Base-by-base conservation (phyloP, 768 basidiomycete genomes). In the Tylopilus felleus region DNA sequence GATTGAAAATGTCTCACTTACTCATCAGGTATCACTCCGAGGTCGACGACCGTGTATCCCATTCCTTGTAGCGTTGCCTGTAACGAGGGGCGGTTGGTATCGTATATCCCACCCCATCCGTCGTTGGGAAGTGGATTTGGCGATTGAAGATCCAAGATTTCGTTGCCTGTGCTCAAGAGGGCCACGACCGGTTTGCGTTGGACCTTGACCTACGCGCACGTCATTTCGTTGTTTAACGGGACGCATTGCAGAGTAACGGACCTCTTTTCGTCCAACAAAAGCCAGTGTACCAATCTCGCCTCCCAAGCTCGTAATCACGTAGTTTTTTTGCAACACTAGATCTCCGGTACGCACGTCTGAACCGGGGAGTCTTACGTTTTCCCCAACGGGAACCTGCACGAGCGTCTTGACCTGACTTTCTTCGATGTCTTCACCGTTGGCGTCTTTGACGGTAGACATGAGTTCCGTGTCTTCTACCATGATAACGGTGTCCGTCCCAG, bases 401-500 rank as follows among this genome's bases (percentile, higher is more conserved):
- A 91, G 75, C 0, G 83, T 84, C 62, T 82, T 80, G 1, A 96
- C 83, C 56, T 84, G 79, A 23, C 76, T 74, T 68, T 95, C 92
- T 63, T 94, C 92, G 3, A 75, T 71, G 55, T 77, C 73, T 31
- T 68, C 59, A 17, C 73, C 72, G 19, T 73, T 66, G 4, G 63
- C 61, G 28, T 75, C 74, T 45, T 72, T 67, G 49, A 70, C 56
- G 1, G 80, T 79, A 3, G 82, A 81, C n/a, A 83, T 75, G 8
- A 96, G 76, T 52, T 81, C 80, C 0, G 93, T 95, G 66, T 95
- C 93, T 71, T 96, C 93, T 19, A 96, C 93, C 92, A 94, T 95
- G 68, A 96, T 85, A 3, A 93, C 85, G 0, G 90, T 74, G 64
- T 94, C 86, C 8, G 86, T 70, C 5, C 88, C 91, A 0, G 71